Evolutionary conservation across 768 basidiomycete species (phyloP), one percentile per base, ranked within the genome.

Genomic region (Hygrophoropsis aurantiaca): DNA sequence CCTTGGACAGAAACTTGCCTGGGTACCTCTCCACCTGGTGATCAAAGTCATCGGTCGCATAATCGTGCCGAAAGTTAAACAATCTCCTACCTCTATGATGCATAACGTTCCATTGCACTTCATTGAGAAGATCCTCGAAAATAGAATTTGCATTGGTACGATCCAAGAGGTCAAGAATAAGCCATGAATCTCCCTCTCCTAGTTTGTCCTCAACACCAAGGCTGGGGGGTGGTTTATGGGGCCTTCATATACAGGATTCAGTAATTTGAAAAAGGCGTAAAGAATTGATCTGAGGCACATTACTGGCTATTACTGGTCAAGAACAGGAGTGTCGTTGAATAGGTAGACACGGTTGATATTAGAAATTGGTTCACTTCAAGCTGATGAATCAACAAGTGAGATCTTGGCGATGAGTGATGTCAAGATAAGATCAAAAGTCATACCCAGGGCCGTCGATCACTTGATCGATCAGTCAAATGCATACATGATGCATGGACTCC

Each of bases 51-150:
- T 37, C 34, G 9, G 30, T 24, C 1, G 11, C 46, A 46, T 37
- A 36, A 40, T 23, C n/a, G 50, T 36, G 50, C 26, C 23, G 11
- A 30, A 24, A 18, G 8, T 18, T 15, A 16, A 18, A 11, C 11
- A 18, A 4, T 18, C 5, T 3, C 55, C n/a, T 44, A 80, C 88
- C 88, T 64, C 84, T 74, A 63, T 90, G 88, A 50, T 79, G 67
- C 88, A 91, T 91, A 3, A 71, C 71, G 38, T 77, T 72, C 87
- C 87, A 91, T 39, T 74, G 68, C 0, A 90, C 89, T 58, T 90
- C 88, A 9, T 72, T 64, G 49, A 65, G 73, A 53, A 90, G 51
- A 4, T 67, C 74, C 39, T 78, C 79, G 56, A 89, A n/a, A n/a
- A 89, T 0, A 79, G 83, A 15, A 58, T 60, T 6, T 72, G 72